A percentile compares a stretch with the other conserved stretches of the same genome.
These are phyloP conservation scores for Agrostemma githago DNA, from an alignment of 148 eudicot species.

Conservation along the genomic window DNA sequence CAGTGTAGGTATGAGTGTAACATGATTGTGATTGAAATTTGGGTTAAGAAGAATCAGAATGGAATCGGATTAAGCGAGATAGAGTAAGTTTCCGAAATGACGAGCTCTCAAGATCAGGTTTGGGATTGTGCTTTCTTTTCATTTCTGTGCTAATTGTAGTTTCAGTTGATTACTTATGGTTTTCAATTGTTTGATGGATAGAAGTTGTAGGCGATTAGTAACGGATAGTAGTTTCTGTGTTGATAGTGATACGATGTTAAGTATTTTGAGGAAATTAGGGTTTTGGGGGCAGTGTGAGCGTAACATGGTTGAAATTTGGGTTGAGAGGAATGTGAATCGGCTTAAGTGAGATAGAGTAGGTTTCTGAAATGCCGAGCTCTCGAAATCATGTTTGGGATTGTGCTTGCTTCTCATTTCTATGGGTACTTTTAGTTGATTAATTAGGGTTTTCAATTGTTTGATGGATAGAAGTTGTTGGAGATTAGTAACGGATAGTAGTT, in stretches of 20 bases:
- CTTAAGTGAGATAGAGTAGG: too few species aligned
- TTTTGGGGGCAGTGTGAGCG: neutral
- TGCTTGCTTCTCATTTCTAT: too few species aligned
- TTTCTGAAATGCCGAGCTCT: too few species aligned
- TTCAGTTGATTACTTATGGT: neutral
- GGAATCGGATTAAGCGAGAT: neutral
- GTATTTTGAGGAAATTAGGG: neutral
- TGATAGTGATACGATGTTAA: neutral
- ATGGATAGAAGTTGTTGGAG: too few species aligned
- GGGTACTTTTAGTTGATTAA: too few species aligned
- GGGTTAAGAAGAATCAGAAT: neutral
- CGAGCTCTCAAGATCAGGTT: constrained; percentile 93
- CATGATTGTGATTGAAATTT: neutral
- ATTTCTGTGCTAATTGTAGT: neutral
- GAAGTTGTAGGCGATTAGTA: too few species aligned
- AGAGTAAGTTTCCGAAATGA: neutral
- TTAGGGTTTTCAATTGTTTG: too few species aligned
- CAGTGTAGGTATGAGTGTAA: neutral
- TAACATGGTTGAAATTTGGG: neutral
- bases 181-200: too few species aligned
- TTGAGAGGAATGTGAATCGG: too few species aligned
- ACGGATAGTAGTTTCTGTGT: too few species aligned
- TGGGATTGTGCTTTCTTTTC: neutral
- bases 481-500: too few species aligned
- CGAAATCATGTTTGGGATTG: too few species aligned